Percentiles rank a stretch among this genome's conserved stretches.
Evolutionary conservation across 2,329 filamentous ascomycete species (phyloP).

Genomic region (Talaromyces sp.): DNA sequence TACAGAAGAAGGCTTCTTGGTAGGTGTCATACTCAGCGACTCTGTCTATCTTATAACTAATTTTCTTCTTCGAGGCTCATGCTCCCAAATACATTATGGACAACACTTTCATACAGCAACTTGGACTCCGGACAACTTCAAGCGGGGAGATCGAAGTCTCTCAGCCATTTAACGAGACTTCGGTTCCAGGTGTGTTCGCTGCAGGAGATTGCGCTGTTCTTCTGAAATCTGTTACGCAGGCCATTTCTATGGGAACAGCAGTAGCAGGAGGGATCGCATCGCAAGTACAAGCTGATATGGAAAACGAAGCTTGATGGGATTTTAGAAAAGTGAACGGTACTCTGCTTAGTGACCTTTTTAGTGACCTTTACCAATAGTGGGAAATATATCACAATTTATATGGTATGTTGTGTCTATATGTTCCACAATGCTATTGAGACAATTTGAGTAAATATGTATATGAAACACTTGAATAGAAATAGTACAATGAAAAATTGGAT

Average conservation of each 20-base stretch:
- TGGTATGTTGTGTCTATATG: too few species aligned
- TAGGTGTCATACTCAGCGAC: background rate
- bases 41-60: background rate
- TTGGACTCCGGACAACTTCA: conserved; percentile 1
- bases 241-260: conserved; percentile 4
- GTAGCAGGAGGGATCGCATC: conserved; percentile 2
- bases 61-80: background rate
- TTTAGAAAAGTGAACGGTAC: too few species aligned
- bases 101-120: background rate
- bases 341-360: too few species aligned
- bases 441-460: background rate
- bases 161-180: conserved; percentile 4
- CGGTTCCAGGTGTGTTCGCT: conserved; percentile 4
- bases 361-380: background rate
- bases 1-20: conserved; percentile 5
- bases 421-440: too few species aligned
- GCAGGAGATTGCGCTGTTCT: conserved; percentile 2
- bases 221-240: conserved; percentile 5
- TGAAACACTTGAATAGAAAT: background rate
- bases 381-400: background rate
- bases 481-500: background rate
- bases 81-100: conserved; percentile 1
- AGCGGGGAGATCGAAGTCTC: conserved; percentile 7
- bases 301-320: background rate
- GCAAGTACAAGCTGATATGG: background rate